Percentiles rank a stretch among this genome's conserved stretches.
Evolutionary conservation across 2,329 filamentous ascomycete genomes (phyloP).

Genomic region (Fusarium proliferatum): DNA sequence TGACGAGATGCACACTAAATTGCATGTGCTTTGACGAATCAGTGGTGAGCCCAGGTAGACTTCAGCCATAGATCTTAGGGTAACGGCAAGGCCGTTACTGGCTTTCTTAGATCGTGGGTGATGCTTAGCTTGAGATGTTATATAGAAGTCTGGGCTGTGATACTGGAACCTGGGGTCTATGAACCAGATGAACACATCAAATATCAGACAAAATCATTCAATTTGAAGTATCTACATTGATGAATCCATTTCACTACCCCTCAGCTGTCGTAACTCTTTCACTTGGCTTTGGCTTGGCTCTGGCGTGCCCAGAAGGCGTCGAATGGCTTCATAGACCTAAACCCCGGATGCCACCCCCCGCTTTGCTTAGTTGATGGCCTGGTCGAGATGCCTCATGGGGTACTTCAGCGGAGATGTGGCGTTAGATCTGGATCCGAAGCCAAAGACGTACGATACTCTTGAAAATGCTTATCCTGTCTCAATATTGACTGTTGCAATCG

Average conservation of each 20-base stretch:
- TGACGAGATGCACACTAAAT: neutral
- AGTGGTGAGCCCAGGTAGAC: conserved; percentile 3
- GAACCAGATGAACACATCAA: too few relatives aligned
- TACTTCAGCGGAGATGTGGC: conserved; percentile 18
- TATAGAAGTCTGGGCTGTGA: neutral
- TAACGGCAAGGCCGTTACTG: conserved; percentile 7
- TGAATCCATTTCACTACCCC: neutral
- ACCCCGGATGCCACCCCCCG: conserved; percentile 35
- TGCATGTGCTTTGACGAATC: conserved; percentile 14
- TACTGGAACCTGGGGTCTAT: neutral
- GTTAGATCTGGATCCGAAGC: conserved; percentile 12
- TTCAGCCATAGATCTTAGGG: neutral
- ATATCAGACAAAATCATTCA: neutral
- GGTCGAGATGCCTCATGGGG: conserved; percentile 29
- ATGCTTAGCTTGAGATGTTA: neutral
- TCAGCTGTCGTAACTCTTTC: neutral
- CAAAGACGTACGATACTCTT: neutral
- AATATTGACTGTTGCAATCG: neutral
- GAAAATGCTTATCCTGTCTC: neutral
- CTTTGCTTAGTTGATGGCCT: conserved; percentile 18
- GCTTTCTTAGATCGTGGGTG: neutral
- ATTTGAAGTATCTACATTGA: neutral
- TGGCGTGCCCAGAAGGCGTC: neutral
- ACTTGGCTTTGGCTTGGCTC: conserved; percentile 20
- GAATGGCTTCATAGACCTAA: conserved; percentile 20